Evolutionary conservation across 352 stramenopile genomes (phyloP).

Genomic region (Aphanomyces invadans): DNA sequence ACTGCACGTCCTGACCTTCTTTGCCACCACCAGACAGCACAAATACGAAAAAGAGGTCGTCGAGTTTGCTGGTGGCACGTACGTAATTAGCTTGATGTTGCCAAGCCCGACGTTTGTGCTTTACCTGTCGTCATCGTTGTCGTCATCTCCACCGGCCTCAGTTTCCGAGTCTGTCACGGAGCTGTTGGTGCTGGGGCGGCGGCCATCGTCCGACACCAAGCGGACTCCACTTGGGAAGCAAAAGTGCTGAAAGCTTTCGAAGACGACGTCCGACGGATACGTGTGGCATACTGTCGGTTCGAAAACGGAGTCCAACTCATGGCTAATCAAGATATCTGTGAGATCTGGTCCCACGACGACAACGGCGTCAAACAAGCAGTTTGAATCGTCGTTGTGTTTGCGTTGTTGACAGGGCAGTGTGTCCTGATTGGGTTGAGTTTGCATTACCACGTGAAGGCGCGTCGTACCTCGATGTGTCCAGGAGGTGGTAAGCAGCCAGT

Average conservation of each 20-base stretch:
- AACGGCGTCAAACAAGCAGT: slow-evolving; percentile 10
- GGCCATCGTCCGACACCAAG: neutral
- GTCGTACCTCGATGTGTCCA: neutral
- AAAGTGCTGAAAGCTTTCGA: slow-evolving; percentile 23
- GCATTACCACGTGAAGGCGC: no score
- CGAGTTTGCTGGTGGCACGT: neutral
- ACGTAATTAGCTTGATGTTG: neutral
- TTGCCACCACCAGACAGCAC: slow-evolving; percentile 22
- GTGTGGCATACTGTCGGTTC: slow-evolving; percentile 17
- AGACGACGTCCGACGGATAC: neutral
- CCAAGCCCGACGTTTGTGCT: neutral
- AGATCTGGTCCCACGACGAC: slow-evolving; percentile 11
- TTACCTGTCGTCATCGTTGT: neutral
- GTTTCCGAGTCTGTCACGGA: neutral
- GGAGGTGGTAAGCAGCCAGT: neutral
- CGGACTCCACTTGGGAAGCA: slow-evolving; percentile 17
- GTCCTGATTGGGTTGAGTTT: no score
- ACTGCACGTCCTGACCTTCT: slow-evolving; percentile 19
- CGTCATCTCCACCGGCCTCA: neutral
- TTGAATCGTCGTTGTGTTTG: neutral
- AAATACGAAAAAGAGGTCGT: slow-evolving; percentile 13
- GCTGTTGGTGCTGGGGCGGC: neutral
- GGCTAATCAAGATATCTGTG: slow-evolving; percentile 14
- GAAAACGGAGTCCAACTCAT: neutral
- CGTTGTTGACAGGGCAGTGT: no score